Conservation (phyloP, 2,329 filamentous ascomycete genomes). For the Phaeomoniella chlamydospora region DNA sequence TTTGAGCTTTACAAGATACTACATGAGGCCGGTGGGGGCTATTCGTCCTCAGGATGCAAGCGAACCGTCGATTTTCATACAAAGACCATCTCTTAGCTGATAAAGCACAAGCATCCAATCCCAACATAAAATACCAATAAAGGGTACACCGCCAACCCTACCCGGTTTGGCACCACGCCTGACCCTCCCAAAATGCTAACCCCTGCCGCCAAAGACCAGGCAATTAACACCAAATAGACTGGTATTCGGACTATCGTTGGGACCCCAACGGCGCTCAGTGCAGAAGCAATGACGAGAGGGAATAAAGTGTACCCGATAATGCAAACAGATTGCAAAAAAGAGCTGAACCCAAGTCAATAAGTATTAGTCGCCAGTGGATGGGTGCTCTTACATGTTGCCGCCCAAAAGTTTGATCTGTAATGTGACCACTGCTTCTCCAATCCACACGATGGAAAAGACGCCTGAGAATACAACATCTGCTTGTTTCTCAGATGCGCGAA, state of each 20-base stretch:
- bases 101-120: slow-evolving; percentile 89
- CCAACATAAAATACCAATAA: slow-evolving; percentile 90
- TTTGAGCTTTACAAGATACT: too few relatives aligned
- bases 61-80: too few relatives aligned
- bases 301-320: slow-evolving; percentile 98
- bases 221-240: slow-evolving; percentile 74
- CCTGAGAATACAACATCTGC: slow-evolving; percentile 85
- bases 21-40: too few relatives aligned
- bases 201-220: slow-evolving; percentile 88
- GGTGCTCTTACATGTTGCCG: slow-evolving; percentile 73
- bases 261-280: slow-evolving; percentile 72
- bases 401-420: slow-evolving; percentile 92
- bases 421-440: slow-evolving; percentile 93
- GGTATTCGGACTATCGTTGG: slow-evolving; percentile 74
- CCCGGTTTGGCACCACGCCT: slow-evolving; percentile 86
- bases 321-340: slow-evolving; percentile 93
- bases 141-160: slow-evolving; percentile 87
- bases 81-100: slow-evolving; percentile 49
- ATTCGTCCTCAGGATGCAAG: too few relatives aligned
- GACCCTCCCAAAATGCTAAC: slow-evolving; percentile 93
- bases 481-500: slow-evolving; percentile 66
- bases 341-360: slow-evolving; percentile 39
- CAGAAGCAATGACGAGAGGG: slow-evolving; percentile 80
- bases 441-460: slow-evolving; percentile 93
- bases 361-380: slow-evolving; percentile 1